Base-by-base conservation (phyloP, 2,329 filamentous ascomycete genomes). In the Hypomyces rosellus region DNA sequence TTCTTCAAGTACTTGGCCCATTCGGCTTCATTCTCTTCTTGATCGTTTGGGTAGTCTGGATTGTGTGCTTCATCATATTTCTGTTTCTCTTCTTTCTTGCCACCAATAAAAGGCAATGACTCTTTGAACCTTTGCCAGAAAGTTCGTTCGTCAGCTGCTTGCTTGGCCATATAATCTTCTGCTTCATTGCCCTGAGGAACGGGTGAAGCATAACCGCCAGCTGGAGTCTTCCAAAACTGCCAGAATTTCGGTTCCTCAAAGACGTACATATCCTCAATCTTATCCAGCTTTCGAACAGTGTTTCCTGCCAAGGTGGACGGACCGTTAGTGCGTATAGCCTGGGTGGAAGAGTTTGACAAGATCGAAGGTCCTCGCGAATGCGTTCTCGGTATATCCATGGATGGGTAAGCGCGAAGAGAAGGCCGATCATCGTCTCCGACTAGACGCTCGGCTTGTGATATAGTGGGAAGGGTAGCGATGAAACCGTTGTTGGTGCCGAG, bases 1-100 rank as follows among this genome's bases (percentile, higher is more conserved):
- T 82, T 80, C 61, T 83, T 85, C 46, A 97, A 73, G 69, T 91
- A 96, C 54, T 84, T 86, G 60, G 84, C 82, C 93, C 93, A 99
- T 41, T 81, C 70, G 1, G 88, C 83, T 45, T 82, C 77, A 8
- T 77, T 78, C 40, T 84, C 80, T 11, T 81, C 76, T 50, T 84
- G 75, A 25, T 85, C 78, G 15, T 70, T 65, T 12, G 70, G 60
- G 49, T 78, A 81, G 1, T 85, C 77, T 34, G 80, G 66, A 54
- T 87, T 81, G 61, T 80, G 82, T 0, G 86, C 81, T 2, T 72
- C 53, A 0, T 81, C 78, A 59, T 95, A 95, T 7, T 79, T 71
- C 5, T 72, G 33, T 0, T 66, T 59, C 9, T 65, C 63, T 59
- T 78, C 62, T 60, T 73, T 65, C 37, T 71, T 54, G 48, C 67